These are phyloP conservation scores for Colletotrichum musicola DNA, from an alignment of 2,329 filamentous ascomycete genomes.

Conservation along the genomic window DNA sequence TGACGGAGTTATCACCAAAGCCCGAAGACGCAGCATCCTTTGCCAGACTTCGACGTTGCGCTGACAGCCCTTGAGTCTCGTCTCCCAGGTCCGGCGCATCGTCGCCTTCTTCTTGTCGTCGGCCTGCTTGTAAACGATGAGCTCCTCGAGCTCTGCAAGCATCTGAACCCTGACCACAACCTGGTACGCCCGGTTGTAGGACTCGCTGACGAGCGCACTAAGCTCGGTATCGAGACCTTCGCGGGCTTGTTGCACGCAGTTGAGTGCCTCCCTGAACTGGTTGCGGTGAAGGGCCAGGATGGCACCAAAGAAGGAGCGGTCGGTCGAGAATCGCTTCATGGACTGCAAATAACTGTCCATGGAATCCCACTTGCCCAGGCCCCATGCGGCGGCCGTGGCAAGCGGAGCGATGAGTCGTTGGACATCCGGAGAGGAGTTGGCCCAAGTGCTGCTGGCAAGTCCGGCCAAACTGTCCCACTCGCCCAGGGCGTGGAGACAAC, in stretches of 20 bases:
- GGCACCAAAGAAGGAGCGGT: slow-evolving; percentile 97
- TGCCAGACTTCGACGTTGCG: slow-evolving; percentile 99
- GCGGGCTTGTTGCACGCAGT: slow-evolving; percentile 89
- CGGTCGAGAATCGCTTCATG: slow-evolving; percentile 93
- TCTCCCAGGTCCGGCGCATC: slow-evolving; percentile 96
- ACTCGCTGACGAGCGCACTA: slow-evolving; percentile 96
- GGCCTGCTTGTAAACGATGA: slow-evolving; percentile 97
- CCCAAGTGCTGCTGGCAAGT: slow-evolving; percentile 93
- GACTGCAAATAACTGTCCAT: slow-evolving; percentile 98
- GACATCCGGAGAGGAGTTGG: slow-evolving; percentile 87
- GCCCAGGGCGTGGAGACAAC: slow-evolving; percentile 94
- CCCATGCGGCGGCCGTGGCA: slow-evolving; percentile 96
- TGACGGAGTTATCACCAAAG: slow-evolving; percentile 88
- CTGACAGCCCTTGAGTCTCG: slow-evolving; percentile 92
- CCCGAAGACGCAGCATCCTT: slow-evolving; percentile 94
- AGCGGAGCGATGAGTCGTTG: slow-evolving; percentile 92
- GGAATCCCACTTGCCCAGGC: slow-evolving; percentile 93
- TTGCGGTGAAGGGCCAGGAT: slow-evolving; percentile 96
- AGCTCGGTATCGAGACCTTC: slow-evolving; percentile 96
- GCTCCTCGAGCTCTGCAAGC: slow-evolving; percentile 97
- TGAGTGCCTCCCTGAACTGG: slow-evolving; percentile 91
- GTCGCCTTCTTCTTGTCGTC: slow-evolving; percentile 90
- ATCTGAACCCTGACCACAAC: slow-evolving; percentile 99
- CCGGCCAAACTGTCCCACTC: slow-evolving; percentile 96
- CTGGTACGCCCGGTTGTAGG: slow-evolving; percentile 96